Percentiles rank a stretch among this genome's conserved stretches.
Evolutionary conservation across 2,329 filamentous ascomycete species (phyloP).

Genomic region (Colletotrichum sp.): DNA sequence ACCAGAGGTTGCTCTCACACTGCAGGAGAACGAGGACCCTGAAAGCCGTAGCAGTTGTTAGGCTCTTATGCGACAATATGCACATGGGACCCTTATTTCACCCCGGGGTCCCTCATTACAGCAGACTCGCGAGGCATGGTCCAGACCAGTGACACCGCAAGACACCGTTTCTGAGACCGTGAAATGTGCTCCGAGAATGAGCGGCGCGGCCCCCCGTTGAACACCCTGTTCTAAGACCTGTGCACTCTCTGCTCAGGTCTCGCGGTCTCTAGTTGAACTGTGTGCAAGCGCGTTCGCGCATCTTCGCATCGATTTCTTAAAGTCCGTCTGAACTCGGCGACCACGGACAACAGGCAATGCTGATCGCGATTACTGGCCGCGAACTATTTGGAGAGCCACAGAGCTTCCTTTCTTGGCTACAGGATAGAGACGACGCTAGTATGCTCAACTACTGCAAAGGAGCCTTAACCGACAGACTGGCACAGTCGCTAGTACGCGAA

Average conservation of each 20-base stretch:
- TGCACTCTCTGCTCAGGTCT: background rate
- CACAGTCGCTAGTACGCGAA: background rate
- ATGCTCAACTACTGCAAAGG: background rate
- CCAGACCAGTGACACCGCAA: background rate
- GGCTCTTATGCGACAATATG: background rate
- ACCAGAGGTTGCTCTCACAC: background rate
- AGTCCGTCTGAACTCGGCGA: background rate
- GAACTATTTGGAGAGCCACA: background rate
- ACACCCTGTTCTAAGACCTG: background rate
- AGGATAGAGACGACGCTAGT: background rate
- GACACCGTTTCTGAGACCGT: background rate
- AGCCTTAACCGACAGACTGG: conserved; percentile 7
- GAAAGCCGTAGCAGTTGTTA: background rate
- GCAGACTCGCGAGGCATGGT: background rate
- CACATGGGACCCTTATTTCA: background rate
- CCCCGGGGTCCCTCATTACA: background rate
- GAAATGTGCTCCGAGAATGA: background rate
- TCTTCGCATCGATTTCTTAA: background rate
- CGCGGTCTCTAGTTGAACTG: background rate
- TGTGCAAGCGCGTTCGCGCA: background rate
- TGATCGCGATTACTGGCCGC: background rate
- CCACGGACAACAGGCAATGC: background rate
- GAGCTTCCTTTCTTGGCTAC: background rate
- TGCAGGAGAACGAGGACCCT: background rate
- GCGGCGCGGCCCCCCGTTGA: background rate